phyloP scores from a whole-genome alignment of 805 yeast species.

The Lipomyces spencermartinsiae region DNA sequence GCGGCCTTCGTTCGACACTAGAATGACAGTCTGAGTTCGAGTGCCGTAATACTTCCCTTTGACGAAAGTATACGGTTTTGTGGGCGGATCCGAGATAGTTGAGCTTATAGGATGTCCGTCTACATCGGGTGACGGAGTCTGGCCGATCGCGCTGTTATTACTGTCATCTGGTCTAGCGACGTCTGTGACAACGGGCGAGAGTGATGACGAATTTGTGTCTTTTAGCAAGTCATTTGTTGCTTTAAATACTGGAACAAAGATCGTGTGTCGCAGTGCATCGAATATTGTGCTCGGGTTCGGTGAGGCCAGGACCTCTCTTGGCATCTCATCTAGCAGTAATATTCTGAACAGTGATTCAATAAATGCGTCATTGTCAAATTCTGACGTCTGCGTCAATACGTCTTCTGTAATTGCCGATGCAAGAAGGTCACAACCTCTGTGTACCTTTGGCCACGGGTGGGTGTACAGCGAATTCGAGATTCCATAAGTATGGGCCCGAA shows the following conservation, averaged over 20 bases:
- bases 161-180: background rate
- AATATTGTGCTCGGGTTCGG: slow-evolving; percentile 43
- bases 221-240: slow-evolving; percentile 38
- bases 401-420: slow-evolving; percentile 38
- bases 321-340: slow-evolving; percentile 56
- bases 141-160: background rate
- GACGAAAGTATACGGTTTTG: slow-evolving; percentile 33
- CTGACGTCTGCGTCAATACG: slow-evolving; percentile 18
- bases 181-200: background rate
- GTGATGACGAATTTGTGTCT: slow-evolving; percentile 13
- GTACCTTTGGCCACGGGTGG: slow-evolving; percentile 79
- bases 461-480: slow-evolving; percentile 70
- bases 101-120: slow-evolving; percentile 11
- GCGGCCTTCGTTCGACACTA: slow-evolving; percentile 59
- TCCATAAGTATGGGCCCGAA: slow-evolving; percentile 54
- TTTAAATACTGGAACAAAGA: slow-evolving; percentile 75
- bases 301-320: slow-evolving; percentile 43
- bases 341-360: slow-evolving; percentile 60
- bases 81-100: slow-evolving; percentile 11
- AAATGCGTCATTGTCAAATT: slow-evolving; percentile 45
- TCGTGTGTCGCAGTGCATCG: slow-evolving; percentile 59
- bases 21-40: slow-evolving; percentile 79
- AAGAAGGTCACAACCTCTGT: slow-evolving; percentile 57
- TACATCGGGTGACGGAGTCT: background rate
- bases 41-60: slow-evolving; percentile 79